These are phyloP conservation scores for Leucocoprinus sp. DNA, from an alignment of 768 basidiomycete species.

Conservation along the genomic window DNA sequence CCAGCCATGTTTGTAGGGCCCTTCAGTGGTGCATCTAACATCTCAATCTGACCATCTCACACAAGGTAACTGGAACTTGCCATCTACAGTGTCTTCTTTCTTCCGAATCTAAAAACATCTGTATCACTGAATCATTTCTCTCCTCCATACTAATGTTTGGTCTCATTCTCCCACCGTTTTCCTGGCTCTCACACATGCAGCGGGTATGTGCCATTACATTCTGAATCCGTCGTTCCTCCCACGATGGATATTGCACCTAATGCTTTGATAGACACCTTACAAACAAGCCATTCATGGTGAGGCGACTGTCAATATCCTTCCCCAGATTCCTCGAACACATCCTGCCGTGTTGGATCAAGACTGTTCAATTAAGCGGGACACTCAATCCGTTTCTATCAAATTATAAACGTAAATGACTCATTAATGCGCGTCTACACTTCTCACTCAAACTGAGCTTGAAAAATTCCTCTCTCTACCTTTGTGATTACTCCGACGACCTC, in stretches of 20 bases:
- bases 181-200: conserved; percentile 13
- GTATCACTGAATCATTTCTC: background rate
- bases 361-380: too few relatives aligned
- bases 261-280: conserved; percentile 3
- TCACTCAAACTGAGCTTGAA: background rate
- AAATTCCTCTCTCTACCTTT: background rate
- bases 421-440: background rate
- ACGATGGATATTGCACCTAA: conserved; percentile 9
- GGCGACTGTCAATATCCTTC: background rate
- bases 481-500: background rate
- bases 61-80: background rate
- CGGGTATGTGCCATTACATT: conserved; percentile 8
- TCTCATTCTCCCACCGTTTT: conserved; percentile 12
- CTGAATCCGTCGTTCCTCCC: conserved; percentile 12
- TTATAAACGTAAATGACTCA: conserved; percentile 2
- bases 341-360: too few relatives aligned
- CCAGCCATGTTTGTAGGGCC: too few relatives aligned
- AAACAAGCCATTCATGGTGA: background rate
- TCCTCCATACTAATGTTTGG: background rate
- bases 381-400: too few relatives aligned
- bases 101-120: conserved; percentile 4
- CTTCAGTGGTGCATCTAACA: too few relatives aligned
- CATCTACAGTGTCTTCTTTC: background rate
- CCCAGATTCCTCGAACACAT: too few relatives aligned
- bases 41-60: background rate